Conservation (phyloP, 371 early-diverging fungal species). For the Globomyces sp. region DNA sequence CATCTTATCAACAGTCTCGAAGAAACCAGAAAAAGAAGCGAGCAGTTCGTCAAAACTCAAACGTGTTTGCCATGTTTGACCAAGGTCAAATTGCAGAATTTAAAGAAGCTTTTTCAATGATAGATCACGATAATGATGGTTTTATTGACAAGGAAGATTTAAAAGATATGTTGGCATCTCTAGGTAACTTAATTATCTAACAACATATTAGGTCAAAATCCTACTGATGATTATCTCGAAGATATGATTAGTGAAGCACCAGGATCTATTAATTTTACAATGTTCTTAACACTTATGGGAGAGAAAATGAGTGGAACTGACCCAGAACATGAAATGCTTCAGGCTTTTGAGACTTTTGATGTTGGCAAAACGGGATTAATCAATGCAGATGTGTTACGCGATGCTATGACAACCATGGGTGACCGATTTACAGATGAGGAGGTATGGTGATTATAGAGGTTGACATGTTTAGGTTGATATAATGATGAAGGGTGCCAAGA, state of each 20-base stretch:
- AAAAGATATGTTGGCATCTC: slow-evolving; percentile 76
- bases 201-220: slow-evolving; percentile 62
- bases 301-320: slow-evolving; percentile 88
- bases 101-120: slow-evolving; percentile 92
- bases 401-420: slow-evolving; percentile 86
- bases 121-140: slow-evolving; percentile 89
- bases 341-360: slow-evolving; percentile 89
- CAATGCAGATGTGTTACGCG: slow-evolving; percentile 74
- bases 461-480: slow-evolving; percentile 68
- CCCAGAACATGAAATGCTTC: slow-evolving; percentile 79
- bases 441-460: slow-evolving; percentile 41
- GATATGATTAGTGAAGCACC: slow-evolving; percentile 90
- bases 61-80: slow-evolving; percentile 99
- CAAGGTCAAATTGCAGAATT: slow-evolving; percentile 94
- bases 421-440: slow-evolving; percentile 89
- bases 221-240: slow-evolving; percentile 81
- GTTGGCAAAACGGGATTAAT: slow-evolving; percentile 76
- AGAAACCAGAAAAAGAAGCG: slow-evolving; percentile 76
- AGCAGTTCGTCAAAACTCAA: slow-evolving; percentile 93
- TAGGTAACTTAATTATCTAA: slow-evolving; percentile 51
- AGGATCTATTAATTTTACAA: slow-evolving; percentile 87
- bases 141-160: slow-evolving; percentile 85
- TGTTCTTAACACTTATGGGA: slow-evolving; percentile 93
- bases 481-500: slow-evolving; percentile 87
- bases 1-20: slow-evolving; percentile 29